Evolutionary conservation across 139 green algal genomes (phyloP), one percentile per base, ranked within the genome.

Genomic region (Chlorella vulgaris): DNA sequence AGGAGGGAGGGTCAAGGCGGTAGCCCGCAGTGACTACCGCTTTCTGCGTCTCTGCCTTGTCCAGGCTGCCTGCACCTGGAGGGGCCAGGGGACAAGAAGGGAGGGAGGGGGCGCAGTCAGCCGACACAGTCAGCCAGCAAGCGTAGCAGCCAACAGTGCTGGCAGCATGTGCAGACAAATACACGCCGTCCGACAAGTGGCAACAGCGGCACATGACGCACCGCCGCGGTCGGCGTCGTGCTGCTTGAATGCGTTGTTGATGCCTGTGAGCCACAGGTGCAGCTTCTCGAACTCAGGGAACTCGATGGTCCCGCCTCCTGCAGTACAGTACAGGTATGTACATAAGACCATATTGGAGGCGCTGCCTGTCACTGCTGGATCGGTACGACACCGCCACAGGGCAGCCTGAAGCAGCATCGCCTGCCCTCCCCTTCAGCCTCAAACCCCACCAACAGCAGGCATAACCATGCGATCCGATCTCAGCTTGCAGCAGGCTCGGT

Each of bases 21-120:
- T 76, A 83, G 0, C 78, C 78, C 10, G 78, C 78, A 55, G 55
- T 50, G 18, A 19, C 31, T 28, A 91, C 51, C 15, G 81, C 84
- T 31, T 87, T 70, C 1, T 53, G 53, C 31, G 84, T 81, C 58
- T 91, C 84, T 2, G 36, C 29, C 36, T 81, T 81, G 40, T 85
- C 74, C 3, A 92, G 78, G 19, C 22, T 76, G 62, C 76, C 76
- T 82, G 76, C 76, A 71, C 69, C 69, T 76, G n/a, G 7, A n/a
- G 69, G 69, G 18, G 0, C 6, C 7, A 1, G 22, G 43, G 43
- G 7, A 6, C 26, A 15, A 29, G 31, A 29, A 35, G 66, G 33
- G n/a, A n/a, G 40, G 40, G 6, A 13, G 7, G 33, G 42, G 63
- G 7, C 10, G 13, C 13, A 55, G 47, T n/a, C n/a, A n/a, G n/a